These are phyloP conservation scores for Neurospora cerealis DNA, from an alignment of 495 filamentous ascomycete genomes.

Conservation along the genomic window DNA sequence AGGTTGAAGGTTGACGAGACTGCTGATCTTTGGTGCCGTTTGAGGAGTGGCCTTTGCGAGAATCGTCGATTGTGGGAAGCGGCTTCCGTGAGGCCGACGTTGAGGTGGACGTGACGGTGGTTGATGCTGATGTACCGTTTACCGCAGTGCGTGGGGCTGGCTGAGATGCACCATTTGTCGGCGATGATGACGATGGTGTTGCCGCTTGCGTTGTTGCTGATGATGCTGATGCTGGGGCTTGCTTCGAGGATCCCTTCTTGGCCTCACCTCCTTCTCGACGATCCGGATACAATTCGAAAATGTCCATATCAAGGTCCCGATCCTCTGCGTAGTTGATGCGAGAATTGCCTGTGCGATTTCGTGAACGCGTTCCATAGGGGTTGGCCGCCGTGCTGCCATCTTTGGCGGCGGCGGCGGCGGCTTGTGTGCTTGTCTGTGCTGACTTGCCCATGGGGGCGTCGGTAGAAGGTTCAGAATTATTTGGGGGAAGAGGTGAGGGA, in stretches of 20 bases:
- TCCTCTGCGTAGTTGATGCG: slow-evolving; percentile 96
- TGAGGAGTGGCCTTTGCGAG: slow-evolving; percentile 14
- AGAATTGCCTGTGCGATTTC: slow-evolving; percentile 70
- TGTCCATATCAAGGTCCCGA: slow-evolving; percentile 81
- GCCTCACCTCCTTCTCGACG: slow-evolving; percentile 30
- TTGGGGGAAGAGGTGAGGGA: slow-evolving; percentile 9
- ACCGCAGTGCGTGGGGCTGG: background rate
- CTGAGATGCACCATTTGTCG: background rate
- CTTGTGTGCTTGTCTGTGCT: slow-evolving; percentile 25
- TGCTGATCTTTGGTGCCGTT: slow-evolving; percentile 19
- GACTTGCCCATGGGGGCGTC: slow-evolving; percentile 30
- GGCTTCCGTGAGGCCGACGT: slow-evolving; percentile 15
- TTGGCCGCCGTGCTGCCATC: slow-evolving; percentile 38
- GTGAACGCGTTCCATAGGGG: slow-evolving; percentile 91
- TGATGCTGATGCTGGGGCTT: slow-evolving; percentile 15
- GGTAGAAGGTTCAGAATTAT: slow-evolving; percentile 11
- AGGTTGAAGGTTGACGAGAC: slow-evolving; percentile 9
- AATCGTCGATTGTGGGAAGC: slow-evolving; percentile 20
- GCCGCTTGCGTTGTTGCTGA: slow-evolving; percentile 10
- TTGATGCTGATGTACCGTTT: background rate
- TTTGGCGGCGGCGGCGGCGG: slow-evolving; percentile 27
- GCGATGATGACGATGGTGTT: slow-evolving; percentile 1
- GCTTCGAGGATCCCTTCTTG: slow-evolving; percentile 38
- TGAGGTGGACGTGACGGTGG: background rate
- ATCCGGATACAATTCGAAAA: slow-evolving; percentile 43